Evolutionary conservation across 1,284 basidiomycete genomes (phyloP), one percentile per base, ranked within the genome.

Genomic region (Rhizoctonia solani): DNA sequence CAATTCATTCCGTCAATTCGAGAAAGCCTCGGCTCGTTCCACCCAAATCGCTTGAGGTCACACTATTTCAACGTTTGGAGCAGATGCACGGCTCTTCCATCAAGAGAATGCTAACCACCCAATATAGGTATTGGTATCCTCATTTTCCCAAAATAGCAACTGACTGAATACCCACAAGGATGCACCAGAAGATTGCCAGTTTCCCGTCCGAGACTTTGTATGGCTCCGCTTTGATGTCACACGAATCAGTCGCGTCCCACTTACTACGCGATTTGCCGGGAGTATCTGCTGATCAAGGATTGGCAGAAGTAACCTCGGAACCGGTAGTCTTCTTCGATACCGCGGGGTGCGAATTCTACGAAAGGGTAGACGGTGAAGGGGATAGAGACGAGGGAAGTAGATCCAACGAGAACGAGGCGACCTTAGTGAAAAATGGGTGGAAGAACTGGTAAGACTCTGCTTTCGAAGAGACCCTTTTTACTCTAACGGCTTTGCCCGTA

Each of bases 251-350:
- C 9, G 83, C 86, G 0, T 76, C 79, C 0, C 88, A 91, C 72
- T 81, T 91, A 0, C 81, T 99, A 4, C 74, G 81, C 14, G 92
- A 94, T 74, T 78, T 98, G 0, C 83, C 88, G 0, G 85, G 80
- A 16, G 81, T 79, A 16, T 65, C 58, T 6, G 66, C 74, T 77
- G 89, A 90, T 21, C 88, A 86, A 25, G 83, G 87, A 39, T 79
- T 75, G 1, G 84, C 85, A 70, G 93, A 93, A 55, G 77, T 85
- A 1, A 78, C 97, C 3, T 82, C 81, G 0, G 89, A 85, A 0
- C 91, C 93, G 0, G 85, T 98, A 0, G 86, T 96, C 0, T 97
- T 98, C 75, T 93, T 93, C 73, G 96, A 99, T 75, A 99, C 95
- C 0, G 87, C 92, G 0, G 95, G 94, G 0, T 93, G 90, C 71